Percentiles rank a stretch among this genome's conserved stretches.
phyloP scores from a whole-genome alignment of 2,329 filamentous ascomycete species.

The Apiospora saccharicola region DNA sequence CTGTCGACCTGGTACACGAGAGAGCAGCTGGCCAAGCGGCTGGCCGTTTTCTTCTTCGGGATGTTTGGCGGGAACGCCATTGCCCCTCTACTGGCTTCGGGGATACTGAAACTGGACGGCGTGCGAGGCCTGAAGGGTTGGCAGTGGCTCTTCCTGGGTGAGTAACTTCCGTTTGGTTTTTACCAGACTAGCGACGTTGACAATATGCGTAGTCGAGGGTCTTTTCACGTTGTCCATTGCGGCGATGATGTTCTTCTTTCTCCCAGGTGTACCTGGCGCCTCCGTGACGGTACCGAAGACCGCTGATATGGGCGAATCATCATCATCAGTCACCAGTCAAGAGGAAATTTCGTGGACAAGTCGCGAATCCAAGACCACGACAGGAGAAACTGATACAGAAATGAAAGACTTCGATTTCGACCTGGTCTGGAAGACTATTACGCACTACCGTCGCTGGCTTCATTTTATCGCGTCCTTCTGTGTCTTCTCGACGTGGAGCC shows the following conservation, averaged over 20 bases:
- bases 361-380: not conserved
- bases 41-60: slow-evolving; percentile 59
- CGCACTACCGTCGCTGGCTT: slow-evolving; percentile 55
- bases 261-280: slow-evolving; percentile 49
- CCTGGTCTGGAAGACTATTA: slow-evolving; percentile 52
- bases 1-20: slow-evolving; percentile 57
- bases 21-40: slow-evolving; percentile 51
- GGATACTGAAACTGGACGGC: slow-evolving; percentile 52
- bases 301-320: not conserved
- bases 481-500: slow-evolving; percentile 61
- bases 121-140: slow-evolving; percentile 50
- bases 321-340: not conserved
- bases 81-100: slow-evolving; percentile 55
- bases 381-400: not conserved
- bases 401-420: slow-evolving; percentile 29
- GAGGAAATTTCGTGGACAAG: not conserved
- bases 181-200: not conserved
- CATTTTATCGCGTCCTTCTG: slow-evolving; percentile 57
- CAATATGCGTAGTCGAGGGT: slow-evolving; percentile 49
- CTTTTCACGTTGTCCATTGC: slow-evolving; percentile 51
- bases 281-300: not conserved
- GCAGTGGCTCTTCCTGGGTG: slow-evolving; percentile 54
- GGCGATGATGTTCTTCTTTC: slow-evolving; percentile 48
- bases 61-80: slow-evolving; percentile 60
- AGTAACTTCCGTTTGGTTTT: not conserved